Evolutionary conservation across 1,284 basidiomycete genomes (phyloP).

Genomic region (Puccinia polysora): DNA sequence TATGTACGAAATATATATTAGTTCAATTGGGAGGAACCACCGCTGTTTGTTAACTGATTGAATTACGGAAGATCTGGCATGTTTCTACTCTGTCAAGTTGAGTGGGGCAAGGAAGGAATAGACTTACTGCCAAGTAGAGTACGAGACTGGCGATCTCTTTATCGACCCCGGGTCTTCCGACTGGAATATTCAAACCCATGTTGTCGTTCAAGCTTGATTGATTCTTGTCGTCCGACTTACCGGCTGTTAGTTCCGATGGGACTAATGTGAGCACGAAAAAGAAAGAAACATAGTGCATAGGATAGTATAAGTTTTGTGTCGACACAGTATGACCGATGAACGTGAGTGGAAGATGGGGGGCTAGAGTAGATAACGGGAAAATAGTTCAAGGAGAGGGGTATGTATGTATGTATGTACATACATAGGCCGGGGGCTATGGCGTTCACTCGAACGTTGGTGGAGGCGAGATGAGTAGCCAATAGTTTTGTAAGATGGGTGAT

Average conservation of each 20-base stretch:
- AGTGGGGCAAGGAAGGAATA: no score
- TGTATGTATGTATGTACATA: background rate
- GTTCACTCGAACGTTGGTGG: constrained; percentile 39
- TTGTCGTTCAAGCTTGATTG: constrained; percentile 6
- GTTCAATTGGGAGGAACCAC: no score
- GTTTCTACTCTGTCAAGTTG: no score
- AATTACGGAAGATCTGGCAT: no score
- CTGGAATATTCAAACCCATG: constrained; percentile 4
- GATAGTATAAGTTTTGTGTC: no score
- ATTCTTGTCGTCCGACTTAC: constrained; percentile 7
- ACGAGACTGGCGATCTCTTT: constrained; percentile 18
- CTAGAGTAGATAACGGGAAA: no score
- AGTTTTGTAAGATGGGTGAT: constrained; percentile 38
- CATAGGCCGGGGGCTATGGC: constrained; percentile 33
- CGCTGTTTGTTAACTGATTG: no score
- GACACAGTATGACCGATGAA: no score
- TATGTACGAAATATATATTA: no score
- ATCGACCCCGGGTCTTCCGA: constrained; percentile 19
- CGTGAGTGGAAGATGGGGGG: no score
- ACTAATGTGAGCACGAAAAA: background rate
- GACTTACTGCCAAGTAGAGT: constrained; percentile 10
- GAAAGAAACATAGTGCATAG: background rate
- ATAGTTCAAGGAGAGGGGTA: background rate
- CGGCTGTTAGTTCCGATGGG: constrained; percentile 16
- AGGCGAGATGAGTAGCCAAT: constrained; percentile 31